phyloP scores from a whole-genome alignment of 495 filamentous ascomycete genomes.

The Hyaloscypha finlandica region DNA sequence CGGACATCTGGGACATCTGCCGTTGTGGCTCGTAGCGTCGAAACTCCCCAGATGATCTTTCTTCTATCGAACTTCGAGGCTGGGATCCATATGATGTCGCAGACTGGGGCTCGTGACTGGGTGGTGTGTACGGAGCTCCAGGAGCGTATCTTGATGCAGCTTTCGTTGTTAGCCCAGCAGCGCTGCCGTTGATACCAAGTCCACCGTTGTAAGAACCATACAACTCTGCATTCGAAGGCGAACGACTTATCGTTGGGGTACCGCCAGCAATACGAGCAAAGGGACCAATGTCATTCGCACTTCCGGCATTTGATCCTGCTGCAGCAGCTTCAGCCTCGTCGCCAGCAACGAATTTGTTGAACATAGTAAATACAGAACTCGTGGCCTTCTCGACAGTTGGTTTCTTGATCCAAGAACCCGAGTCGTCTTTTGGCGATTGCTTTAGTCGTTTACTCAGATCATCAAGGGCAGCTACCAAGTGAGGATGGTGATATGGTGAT shows the following conservation, averaged over 20 bases:
- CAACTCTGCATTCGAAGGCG: constrained; percentile 73
- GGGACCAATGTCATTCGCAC: constrained; percentile 65
- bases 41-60: constrained; percentile 43
- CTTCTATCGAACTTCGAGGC: constrained; percentile 47
- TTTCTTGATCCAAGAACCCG: constrained; percentile 78
- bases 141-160: constrained; percentile 68
- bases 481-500: constrained; percentile 79
- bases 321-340: constrained; percentile 70
- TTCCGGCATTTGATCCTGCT: constrained; percentile 58
- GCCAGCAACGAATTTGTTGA: constrained; percentile 93
- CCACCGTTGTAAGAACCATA: constrained; percentile 57
- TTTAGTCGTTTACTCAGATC: constrained; percentile 80
- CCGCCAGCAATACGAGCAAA: constrained; percentile 77
- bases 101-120: constrained; percentile 36
- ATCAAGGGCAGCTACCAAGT: constrained; percentile 73
- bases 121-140: constrained; percentile 34
- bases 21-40: constrained; percentile 42
- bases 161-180: constrained; percentile 31
- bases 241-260: constrained; percentile 81
- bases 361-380: constrained; percentile 80
- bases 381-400: constrained; percentile 95
- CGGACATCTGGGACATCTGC: constrained; percentile 45
- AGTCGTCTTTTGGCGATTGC: constrained; percentile 76
- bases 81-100: constrained; percentile 42
- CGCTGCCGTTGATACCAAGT: constrained; percentile 22